These are phyloP conservation scores for Massospora cicadina DNA, from an alignment of 371 early-diverging fungal genomes.

Conservation along the genomic window DNA sequence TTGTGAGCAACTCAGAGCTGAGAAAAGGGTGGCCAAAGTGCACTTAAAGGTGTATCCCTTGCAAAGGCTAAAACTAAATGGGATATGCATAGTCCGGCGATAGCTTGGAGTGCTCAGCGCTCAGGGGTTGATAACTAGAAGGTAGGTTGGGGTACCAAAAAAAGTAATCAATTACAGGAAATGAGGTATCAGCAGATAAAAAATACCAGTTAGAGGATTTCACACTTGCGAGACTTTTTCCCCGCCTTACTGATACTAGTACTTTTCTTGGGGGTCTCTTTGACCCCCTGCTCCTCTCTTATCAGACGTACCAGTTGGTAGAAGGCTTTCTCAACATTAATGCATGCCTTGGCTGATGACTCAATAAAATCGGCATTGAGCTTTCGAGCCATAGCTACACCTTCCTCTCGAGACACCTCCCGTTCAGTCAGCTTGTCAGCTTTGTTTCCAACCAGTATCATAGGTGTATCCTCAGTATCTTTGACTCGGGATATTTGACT, in stretches of 20 bases:
- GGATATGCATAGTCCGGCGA: too few species aligned
- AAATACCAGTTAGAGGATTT: slow-evolving; percentile 1
- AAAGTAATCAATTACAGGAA: background rate
- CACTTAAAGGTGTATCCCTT: background rate
- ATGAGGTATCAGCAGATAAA: background rate
- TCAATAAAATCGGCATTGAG: slow-evolving; percentile 67
- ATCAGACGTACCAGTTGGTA: slow-evolving; percentile 47
- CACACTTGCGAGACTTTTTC: slow-evolving; percentile 7
- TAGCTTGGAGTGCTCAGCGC: background rate
- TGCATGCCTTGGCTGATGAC: slow-evolving; percentile 76
- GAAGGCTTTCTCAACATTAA: slow-evolving; percentile 67
- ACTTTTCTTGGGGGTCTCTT: slow-evolving; percentile 5
- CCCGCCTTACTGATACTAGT: background rate
- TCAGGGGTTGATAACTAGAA: background rate
- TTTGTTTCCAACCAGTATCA: slow-evolving; percentile 92
- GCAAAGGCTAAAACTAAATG: background rate
- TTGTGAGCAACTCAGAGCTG: background rate
- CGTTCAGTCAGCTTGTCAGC: slow-evolving; percentile 60
- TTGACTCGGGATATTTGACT: slow-evolving; percentile 75
- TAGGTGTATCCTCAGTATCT: slow-evolving; percentile 56
- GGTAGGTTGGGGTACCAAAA: background rate
- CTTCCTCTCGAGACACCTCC: slow-evolving; percentile 64
- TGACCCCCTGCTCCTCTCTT: slow-evolving; percentile 16
- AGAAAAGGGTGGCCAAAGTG: background rate
- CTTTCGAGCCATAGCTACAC: slow-evolving; percentile 48